Evolutionary conservation across 1,284 basidiomycete genomes (phyloP), one percentile per base, ranked within the genome.

Genomic region (Xerocomus amazonicus): DNA sequence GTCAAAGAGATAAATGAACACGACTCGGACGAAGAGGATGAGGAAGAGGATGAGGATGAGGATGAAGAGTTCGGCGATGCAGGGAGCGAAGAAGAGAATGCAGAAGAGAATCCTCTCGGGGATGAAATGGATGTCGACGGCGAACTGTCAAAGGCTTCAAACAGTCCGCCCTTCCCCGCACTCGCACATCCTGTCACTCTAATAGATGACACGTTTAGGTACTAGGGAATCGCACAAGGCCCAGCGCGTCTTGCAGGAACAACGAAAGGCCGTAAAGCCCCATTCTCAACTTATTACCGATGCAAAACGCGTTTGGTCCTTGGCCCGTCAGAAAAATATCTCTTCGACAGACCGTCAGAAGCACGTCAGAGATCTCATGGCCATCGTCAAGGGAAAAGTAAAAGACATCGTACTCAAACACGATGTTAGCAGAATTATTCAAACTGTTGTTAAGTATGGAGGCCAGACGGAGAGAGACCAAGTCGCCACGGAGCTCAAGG

Each of bases 381-480:
- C 74, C 29, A 76, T 84, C 40, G 81, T 91, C 26, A 80, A 87
- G 23, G 90, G 90, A 8, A 81, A 84, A 52, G 83, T 93, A 12
- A 84, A 83, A 53, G 92, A 92, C 42, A 84, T 94, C 43, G 86
- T 89, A 7, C 80, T 91, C 62, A 94, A 93, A 67, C 92, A 95
- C 64, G 91, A 94, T 68, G 91, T 90, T 8, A 92, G 89, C 56
- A 76, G 92, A 52, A 89, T 93, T 46, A 79, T 94, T 23, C 92
- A 94, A 68, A 92, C 89, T 0, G 78, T 88, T 13, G 87, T 94
- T 43, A 93, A 90, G 65, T 83, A 87, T 56, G 92, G 92, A 3
- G 74, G 79, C n/a, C 84, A 86, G 69, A 80, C 78, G 58, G 85
- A 92, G 66, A 70, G 90, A 43, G 79, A 89, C 36, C 84, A 89